Evolutionary conservation across 1,284 basidiomycete genomes (phyloP).

Genomic region (Cryptococcus sp.): DNA sequence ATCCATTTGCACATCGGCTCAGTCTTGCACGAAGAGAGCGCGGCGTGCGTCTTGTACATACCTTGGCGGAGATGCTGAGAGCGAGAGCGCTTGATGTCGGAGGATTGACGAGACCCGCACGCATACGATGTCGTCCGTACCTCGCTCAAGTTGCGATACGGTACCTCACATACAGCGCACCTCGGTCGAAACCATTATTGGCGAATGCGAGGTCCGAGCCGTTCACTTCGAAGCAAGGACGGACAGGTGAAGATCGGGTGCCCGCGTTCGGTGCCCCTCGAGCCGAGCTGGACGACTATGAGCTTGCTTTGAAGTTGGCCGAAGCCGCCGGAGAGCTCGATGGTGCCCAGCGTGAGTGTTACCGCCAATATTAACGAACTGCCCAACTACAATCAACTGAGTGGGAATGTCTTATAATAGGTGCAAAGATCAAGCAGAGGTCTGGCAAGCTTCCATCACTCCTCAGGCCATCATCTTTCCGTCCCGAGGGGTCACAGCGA

Average conservation of each 20-base stretch:
- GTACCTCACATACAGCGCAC: conserved; percentile 4
- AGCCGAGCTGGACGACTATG: conserved; percentile 18
- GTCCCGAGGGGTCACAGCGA: not conserved
- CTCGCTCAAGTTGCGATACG: conserved; percentile 4
- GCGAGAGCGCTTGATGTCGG: conserved; percentile 14
- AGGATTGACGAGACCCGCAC: conserved; percentile 21
- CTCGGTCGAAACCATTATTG: not conserved
- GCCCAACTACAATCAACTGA: not conserved
- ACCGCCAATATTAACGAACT: not conserved
- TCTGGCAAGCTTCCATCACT: conserved; percentile 21
- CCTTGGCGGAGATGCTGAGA: conserved; percentile 10
- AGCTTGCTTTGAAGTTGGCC: conserved; percentile 11
- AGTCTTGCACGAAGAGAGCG: too few relatives aligned
- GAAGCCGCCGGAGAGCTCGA: not conserved
- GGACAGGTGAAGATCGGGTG: not conserved
- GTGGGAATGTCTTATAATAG: not conserved
- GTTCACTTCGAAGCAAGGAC: too few relatives aligned
- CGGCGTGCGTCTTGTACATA: too few relatives aligned
- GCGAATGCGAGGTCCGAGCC: too few relatives aligned
- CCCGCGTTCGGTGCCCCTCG: conserved; percentile 1
- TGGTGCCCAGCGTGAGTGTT: not conserved
- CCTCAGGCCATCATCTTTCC: conserved; percentile 16
- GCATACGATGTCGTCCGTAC: conserved; percentile 26
- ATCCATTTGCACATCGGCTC: too few relatives aligned
- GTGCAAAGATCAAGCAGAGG: conserved; percentile 2